phyloP scores from a whole-genome alignment of 768 basidiomycete species.

The Polyporus arcularius region DNA sequence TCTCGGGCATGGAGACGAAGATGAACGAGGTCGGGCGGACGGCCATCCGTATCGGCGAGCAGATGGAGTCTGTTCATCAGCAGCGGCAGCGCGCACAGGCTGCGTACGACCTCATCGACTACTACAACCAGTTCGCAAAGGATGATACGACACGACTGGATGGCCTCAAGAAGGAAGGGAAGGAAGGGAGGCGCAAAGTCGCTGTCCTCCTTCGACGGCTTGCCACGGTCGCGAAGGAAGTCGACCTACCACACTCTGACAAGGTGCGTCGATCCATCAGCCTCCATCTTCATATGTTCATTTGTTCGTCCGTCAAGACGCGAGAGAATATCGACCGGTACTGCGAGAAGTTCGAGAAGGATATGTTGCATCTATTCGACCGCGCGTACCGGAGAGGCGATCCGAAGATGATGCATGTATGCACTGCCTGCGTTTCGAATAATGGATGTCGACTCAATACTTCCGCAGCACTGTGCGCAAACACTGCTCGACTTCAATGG shows the following conservation, averaged over 20 bases:
- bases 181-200: slow-evolving; percentile 84
- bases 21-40: slow-evolving; percentile 94
- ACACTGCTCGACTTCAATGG: slow-evolving; percentile 98
- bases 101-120: slow-evolving; percentile 90
- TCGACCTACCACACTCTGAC: slow-evolving; percentile 82
- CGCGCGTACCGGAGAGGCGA: slow-evolving; percentile 95
- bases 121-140: slow-evolving; percentile 88
- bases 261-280: slow-evolving; percentile 47
- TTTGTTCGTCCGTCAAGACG: slow-evolving; percentile 51
- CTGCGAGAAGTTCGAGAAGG: slow-evolving; percentile 98
- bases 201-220: slow-evolving; percentile 86
- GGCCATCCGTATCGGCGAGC: slow-evolving; percentile 94
- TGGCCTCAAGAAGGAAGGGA: slow-evolving; percentile 80
- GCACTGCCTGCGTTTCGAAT: slow-evolving; percentile 25
- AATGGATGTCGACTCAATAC: slow-evolving; percentile 7
- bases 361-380: slow-evolving; percentile 95
- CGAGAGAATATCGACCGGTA: slow-evolving; percentile 93
- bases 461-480: slow-evolving; percentile 90
- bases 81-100: slow-evolving; percentile 92
- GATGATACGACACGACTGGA: slow-evolving; percentile 78
- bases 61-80: slow-evolving; percentile 91
- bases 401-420: slow-evolving; percentile 98
- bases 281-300: background rate
- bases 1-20: slow-evolving; percentile 84
- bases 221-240: slow-evolving; percentile 88